These are phyloP conservation scores for Tetrapisispora arboricola DNA, from an alignment of 805 yeast genomes.

Conservation along the genomic window DNA sequence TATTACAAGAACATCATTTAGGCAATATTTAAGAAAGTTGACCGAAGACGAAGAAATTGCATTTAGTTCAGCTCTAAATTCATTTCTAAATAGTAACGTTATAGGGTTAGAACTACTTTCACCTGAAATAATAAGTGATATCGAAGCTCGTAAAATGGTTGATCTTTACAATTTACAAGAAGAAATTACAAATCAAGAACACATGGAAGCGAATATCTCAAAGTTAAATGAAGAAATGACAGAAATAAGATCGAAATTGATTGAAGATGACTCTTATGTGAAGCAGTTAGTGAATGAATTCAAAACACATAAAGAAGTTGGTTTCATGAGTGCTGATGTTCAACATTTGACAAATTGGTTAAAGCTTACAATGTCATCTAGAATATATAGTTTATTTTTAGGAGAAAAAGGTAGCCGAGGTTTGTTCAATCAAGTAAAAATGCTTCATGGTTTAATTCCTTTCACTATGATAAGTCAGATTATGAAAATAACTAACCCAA, in stretches of 20 bases:
- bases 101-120: constrained; percentile 21
- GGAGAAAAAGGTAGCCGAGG: constrained; percentile 56
- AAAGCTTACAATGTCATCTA: constrained; percentile 69
- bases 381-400: constrained; percentile 64
- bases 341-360: constrained; percentile 66
- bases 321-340: constrained; percentile 52
- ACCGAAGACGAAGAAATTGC: constrained; percentile 46
- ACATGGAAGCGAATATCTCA: constrained; percentile 44
- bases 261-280: constrained; percentile 43
- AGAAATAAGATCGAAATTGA: constrained; percentile 42
- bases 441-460: constrained; percentile 71
- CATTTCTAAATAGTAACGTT: constrained; percentile 37
- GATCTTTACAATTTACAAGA: constrained; percentile 48
- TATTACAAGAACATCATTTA: constrained; percentile 60
- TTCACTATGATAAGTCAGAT: constrained; percentile 69
- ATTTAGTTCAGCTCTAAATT: constrained; percentile 39
- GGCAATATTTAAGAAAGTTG: constrained; percentile 58
- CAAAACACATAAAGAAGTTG: constrained; percentile 39
- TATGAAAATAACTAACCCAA: constrained; percentile 77
- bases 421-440: constrained; percentile 55
- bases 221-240: constrained; percentile 44
- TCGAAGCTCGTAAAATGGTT: neutral
- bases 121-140: neutral
- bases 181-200: constrained; percentile 59
- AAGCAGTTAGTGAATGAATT: constrained; percentile 54